Evolutionary conservation across 78 protist genomes (phyloP), one percentile per base, ranked within the genome.

Genomic region (Dictyostelium brefeldianum): DNA sequence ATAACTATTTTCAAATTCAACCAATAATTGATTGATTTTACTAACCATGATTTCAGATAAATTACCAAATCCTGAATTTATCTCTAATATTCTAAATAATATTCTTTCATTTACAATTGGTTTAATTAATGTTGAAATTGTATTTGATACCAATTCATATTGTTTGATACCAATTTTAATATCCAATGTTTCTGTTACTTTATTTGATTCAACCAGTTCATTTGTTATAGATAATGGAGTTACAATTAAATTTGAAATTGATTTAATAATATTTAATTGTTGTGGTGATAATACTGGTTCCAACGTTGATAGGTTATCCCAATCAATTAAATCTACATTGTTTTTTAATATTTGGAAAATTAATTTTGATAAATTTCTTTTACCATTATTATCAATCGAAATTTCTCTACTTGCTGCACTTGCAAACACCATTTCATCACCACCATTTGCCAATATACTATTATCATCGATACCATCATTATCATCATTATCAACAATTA

Each of bases 1-100:
- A 62, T 53, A 53, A 22, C 36, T 22, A 22, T 5, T 22, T 22
- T 18, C 36, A 59, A 22, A 22, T 18, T 67, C 75, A 3, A 59
- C n/a, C 7, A 82, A 51, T 10, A 82, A 15, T 0, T 22, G 1
- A 36, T 25, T 53, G 46, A 82, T 43, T 18, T 43, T 82, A 5
- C 7, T 5, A 4, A 82, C 27, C 4, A 82, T 22, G 1, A 25
- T 6, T 5, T 25, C 14, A 20, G 90, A 65, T 6, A 82, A 36
- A 18, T 27, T 10, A 31, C 80, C 78, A 18, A 75, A 69, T 25
- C 90, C 90, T 65, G 78, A 74, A 12, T 67, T 64, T 51, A 82
- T 51, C 36, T 82, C 90, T 10, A 82, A 56, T 31, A 82, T 82
- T 53, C 54, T 82, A 51, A 82, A 36, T 15, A 70, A 27, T 1